Evolutionary conservation across 2,329 filamentous ascomycete species (phyloP), one percentile per base, ranked within the genome.

Genomic region (Xenosphaeropsis pyriputrescens): DNA sequence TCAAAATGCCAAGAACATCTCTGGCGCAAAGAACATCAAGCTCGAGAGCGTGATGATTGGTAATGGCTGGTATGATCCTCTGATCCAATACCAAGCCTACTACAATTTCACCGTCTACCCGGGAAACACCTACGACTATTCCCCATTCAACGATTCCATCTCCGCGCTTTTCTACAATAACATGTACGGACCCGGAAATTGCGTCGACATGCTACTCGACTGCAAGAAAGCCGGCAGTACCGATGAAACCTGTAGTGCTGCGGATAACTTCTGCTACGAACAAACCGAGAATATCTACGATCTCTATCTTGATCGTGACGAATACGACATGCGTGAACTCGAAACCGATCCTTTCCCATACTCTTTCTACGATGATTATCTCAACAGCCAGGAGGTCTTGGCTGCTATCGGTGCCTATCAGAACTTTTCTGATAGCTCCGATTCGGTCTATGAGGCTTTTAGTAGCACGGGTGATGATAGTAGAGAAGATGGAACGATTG

Each of bases 181-280:
- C 45, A 50, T 77, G 22, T 78, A 75, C 49, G 73, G 72, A 2
- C 48, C 59, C 2, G 73, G 73, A 22, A 76, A 77, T 51, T 79
- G 75, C 51, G 52, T 70, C 18, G 72, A 77, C 47, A 62, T 63
- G 39, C 64, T 69, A n/a, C 56, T 62, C 11, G 58, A 68, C 42
- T 79, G 74, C 61, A 64, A 67, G 22, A 26, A 26, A 42, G 58
- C 59, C 2, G 62, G 60, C 4, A 68, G 68, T 1, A 54, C 60
- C 35, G 60, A 75, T 46, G 53, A 58, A 5, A 53, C 72, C 34
- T 79, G 74, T 56, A 48, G 52, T 1, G 50, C 56, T 2, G 72
- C 75, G 2, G 71, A 76, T 50, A 56, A 54, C 40, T 75, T 72
- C 53, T 79, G 73, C 55, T 57, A 55, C 29, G 42, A 57, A 37